phyloP scores from a whole-genome alignment of 257 asterid species.

The Przewalskia tangutica region DNA sequence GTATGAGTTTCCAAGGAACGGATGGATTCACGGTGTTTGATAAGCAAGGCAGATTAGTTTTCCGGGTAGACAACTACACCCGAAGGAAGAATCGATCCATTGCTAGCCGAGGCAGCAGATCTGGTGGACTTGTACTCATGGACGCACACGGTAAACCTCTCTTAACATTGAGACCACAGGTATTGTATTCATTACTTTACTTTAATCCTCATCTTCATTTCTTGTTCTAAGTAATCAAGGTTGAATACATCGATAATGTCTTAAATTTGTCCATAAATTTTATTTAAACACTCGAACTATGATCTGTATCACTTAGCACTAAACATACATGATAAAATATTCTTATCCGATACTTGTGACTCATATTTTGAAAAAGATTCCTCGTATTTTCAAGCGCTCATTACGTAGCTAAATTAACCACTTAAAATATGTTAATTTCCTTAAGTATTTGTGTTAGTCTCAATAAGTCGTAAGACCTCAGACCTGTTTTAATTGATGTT shows the following conservation, averaged over 20 bases:
- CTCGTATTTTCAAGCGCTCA: neutral
- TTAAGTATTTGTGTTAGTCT: neutral
- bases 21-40: slow-evolving; percentile 35
- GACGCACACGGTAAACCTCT: slow-evolving; percentile 27
- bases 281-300: neutral
- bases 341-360: neutral
- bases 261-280: neutral
- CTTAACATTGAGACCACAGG: slow-evolving; percentile 32
- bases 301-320: neutral
- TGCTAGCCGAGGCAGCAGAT: neutral
- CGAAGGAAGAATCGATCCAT: slow-evolving; percentile 16
- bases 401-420: neutral
- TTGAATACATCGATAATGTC: neutral
- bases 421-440: neutral
- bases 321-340: neutral
- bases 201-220: neutral
- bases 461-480: neutral
- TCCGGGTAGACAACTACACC: slow-evolving; percentile 31
- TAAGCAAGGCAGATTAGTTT: slow-evolving; percentile 17
- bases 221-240: neutral
- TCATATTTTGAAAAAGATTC: neutral
- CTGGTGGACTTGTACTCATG: slow-evolving; percentile 27
- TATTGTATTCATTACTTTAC: slow-evolving; percentile 1
- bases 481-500: neutral
- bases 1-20: slow-evolving; percentile 34